Evolutionary conservation across 192 early-diverging fungal species (phyloP).

Genomic region (Obelidium mucronatum): DNA sequence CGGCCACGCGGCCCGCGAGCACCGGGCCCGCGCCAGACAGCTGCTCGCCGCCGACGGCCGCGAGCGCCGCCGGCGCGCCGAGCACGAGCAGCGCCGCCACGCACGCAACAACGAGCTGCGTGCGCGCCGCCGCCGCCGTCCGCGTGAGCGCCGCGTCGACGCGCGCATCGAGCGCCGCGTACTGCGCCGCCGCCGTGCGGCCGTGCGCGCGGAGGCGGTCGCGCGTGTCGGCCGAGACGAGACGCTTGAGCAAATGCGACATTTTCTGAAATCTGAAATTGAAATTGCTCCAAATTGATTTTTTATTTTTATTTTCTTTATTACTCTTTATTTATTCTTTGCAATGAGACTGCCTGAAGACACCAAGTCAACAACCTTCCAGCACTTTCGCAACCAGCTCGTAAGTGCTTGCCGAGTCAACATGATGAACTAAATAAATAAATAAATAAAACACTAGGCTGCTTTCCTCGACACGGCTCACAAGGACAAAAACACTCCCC

Average conservation of each 20-base stretch:
- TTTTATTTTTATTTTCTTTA: not conserved
- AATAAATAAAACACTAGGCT: not conserved
- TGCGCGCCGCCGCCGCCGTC: not conserved
- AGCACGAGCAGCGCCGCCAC: not conserved
- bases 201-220: not conserved
- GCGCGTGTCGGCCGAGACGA: not conserved
- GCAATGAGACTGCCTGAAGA: not conserved
- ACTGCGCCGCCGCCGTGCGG: not conserved
- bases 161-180: not conserved
- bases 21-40: not conserved
- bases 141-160: not conserved
- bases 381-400: no score
- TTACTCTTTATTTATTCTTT: not conserved
- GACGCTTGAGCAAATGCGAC: no score
- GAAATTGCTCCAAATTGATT: no score
- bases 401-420: no score
- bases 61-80: not conserved
- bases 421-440: not conserved
- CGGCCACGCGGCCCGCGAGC: not conserved
- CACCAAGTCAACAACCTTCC: not conserved
- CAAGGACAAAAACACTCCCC: no score
- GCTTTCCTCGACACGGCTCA: no score
- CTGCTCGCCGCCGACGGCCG: not conserved
- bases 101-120: not conserved
- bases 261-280: no score